These are phyloP conservation scores for Colletotrichum phormii DNA, from an alignment of 2,329 filamentous ascomycete species.

Conservation along the genomic window DNA sequence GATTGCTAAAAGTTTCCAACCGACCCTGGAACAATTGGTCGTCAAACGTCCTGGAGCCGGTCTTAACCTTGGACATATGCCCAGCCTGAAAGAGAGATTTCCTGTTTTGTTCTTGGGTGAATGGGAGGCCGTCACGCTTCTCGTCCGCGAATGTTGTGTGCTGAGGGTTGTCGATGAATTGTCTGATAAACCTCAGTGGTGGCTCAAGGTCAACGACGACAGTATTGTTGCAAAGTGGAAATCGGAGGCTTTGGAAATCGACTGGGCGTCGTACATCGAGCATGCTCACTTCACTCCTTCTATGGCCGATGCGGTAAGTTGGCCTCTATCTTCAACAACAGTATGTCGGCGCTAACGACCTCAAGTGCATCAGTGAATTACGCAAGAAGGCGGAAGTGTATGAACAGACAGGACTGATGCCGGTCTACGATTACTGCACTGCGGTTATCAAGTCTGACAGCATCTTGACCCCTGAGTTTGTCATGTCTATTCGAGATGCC, in stretches of 20 bases:
- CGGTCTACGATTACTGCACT: constrained; percentile 47
- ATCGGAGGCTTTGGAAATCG: constrained; percentile 40
- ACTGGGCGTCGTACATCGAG: constrained; percentile 42
- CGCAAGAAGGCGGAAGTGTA: constrained; percentile 47
- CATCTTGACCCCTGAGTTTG: constrained; percentile 40
- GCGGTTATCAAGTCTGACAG: constrained; percentile 50
- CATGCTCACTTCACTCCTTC: constrained; percentile 43
- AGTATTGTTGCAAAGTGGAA: constrained; percentile 42
- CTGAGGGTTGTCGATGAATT: constrained; percentile 42
- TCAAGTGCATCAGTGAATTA: constrained; percentile 41
- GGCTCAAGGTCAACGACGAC: constrained; percentile 41
- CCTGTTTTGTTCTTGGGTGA: too few relatives aligned
- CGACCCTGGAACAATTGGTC: too few relatives aligned
- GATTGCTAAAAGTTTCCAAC: too few relatives aligned
- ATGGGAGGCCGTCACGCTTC: constrained; percentile 25
- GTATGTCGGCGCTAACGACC: neutral
- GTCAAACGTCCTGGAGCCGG: too few relatives aligned
- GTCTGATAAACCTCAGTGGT: constrained; percentile 45
- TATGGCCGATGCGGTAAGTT: constrained; percentile 47
- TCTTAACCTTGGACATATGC: too few relatives aligned
- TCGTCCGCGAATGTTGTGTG: constrained; percentile 39
- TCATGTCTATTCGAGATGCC: constrained; percentile 53
- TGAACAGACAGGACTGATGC: constrained; percentile 46
- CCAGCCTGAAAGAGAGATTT: too few relatives aligned
- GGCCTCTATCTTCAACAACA: too few relatives aligned